Percentiles rank a stretch among this genome's conserved stretches.
phyloP scores from a whole-genome alignment of 2,329 filamentous ascomycete genomes.

The Xylaria sp. region DNA sequence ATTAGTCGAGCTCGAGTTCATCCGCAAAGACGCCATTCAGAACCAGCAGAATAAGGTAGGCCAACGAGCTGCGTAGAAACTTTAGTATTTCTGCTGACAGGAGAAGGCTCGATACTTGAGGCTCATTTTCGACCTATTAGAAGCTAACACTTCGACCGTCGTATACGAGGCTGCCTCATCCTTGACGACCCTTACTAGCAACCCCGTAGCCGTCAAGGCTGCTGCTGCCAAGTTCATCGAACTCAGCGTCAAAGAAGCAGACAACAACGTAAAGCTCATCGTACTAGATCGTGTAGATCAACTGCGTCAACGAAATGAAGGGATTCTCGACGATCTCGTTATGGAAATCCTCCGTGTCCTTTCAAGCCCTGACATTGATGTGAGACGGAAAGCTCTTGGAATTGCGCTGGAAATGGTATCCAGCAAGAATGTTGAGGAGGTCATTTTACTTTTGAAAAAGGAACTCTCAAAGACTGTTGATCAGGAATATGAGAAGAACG shows the following conservation, averaged over 20 bases:
- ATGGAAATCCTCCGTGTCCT: conserved; percentile 98
- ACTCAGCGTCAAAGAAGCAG: conserved; percentile 94
- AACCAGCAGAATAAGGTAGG: conserved; percentile 92
- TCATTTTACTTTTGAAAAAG: conserved; percentile 95
- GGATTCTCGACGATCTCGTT: conserved; percentile 89
- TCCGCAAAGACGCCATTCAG: conserved; percentile 94
- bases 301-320: conserved; percentile 86
- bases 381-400: conserved; percentile 87
- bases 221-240: conserved; percentile 97
- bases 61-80: conserved; percentile 8
- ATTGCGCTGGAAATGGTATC: conserved; percentile 98
- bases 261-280: conserved; percentile 99
- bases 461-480: conserved; percentile 97
- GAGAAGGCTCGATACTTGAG: conserved; percentile 84
- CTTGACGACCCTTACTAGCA: conserved; percentile 90
- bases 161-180: conserved; percentile 98
- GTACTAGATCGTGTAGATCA: conserved; percentile 94
- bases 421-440: conserved; percentile 98
- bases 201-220: conserved; percentile 97
- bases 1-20: conserved; percentile 94
- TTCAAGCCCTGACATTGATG: conserved; percentile 94
- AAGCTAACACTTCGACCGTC: conserved; percentile 92
- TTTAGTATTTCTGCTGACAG: conserved; percentile 25
- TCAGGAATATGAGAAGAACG: conserved; percentile 98
- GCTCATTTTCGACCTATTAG: conserved; percentile 94